Conservation (phyloP, 2,329 filamentous ascomycete species). For the Alternaria brassicicola region DNA sequence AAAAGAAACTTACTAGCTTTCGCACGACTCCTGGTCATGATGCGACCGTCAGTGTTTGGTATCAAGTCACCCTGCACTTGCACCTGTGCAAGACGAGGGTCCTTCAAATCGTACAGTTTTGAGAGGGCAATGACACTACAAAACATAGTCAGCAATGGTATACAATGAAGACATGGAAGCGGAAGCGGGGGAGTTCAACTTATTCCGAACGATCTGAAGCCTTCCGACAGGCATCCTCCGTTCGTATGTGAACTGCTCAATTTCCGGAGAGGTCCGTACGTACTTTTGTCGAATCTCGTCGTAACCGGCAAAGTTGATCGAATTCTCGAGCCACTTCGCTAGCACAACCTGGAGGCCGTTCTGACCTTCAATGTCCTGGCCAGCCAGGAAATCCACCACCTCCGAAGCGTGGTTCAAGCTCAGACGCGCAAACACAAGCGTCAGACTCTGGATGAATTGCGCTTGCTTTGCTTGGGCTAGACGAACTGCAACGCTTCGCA, state of each 20-base stretch:
- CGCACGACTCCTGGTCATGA: conserved; percentile 92
- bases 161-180: background rate
- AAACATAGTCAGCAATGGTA: conserved; percentile 16
- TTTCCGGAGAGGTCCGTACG: conserved; percentile 42
- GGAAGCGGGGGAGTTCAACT: background rate
- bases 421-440: conserved; percentile 90
- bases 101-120: conserved; percentile 86
- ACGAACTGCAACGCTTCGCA: conserved; percentile 85
- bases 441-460: conserved; percentile 92
- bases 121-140: conserved; percentile 85
- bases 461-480: conserved; percentile 82
- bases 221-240: background rate
- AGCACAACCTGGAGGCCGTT: conserved; percentile 89
- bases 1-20: conserved; percentile 68
- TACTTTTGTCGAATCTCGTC: conserved; percentile 97
- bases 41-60: conserved; percentile 71
- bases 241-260: conserved; percentile 3
- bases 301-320: conserved; percentile 95
- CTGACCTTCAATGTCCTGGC: conserved; percentile 78
- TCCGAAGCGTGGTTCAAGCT: conserved; percentile 84
- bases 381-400: conserved; percentile 88
- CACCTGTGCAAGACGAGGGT: conserved; percentile 77
- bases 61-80: conserved; percentile 92
- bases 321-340: conserved; percentile 96
- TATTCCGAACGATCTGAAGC: conserved; percentile 1